Percentiles rank a stretch among this genome's conserved stretches.
These are phyloP conservation scores for Amanita molliuscula DNA, from an alignment of 768 basidiomycete species.

Conservation along the genomic window DNA sequence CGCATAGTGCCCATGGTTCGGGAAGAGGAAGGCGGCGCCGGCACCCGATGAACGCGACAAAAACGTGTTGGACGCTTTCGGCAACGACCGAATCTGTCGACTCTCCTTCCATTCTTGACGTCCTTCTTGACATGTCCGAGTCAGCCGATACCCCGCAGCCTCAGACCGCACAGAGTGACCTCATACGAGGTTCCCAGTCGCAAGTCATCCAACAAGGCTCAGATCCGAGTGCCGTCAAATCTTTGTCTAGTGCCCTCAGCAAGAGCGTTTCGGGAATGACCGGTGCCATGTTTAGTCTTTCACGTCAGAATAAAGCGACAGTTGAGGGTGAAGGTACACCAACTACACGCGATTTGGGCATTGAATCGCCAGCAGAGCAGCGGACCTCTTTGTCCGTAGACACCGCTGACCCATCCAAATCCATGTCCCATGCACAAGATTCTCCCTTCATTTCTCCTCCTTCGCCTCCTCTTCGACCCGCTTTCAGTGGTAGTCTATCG, in stretches of 20 bases:
- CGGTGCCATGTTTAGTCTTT: slow-evolving; percentile 39
- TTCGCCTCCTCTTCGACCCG: slow-evolving; percentile 49
- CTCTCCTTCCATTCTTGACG: neutral
- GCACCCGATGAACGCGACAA: slow-evolving; percentile 10
- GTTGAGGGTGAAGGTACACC: slow-evolving; percentile 24
- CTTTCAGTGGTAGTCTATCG: slow-evolving; percentile 62
- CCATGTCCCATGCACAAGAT: slow-evolving; percentile 15
- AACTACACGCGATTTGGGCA: neutral
- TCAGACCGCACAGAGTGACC: neutral
- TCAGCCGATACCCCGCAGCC: neutral
- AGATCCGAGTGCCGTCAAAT: slow-evolving; percentile 36
- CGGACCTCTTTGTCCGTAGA: neutral
- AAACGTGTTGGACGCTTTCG: slow-evolving; percentile 5
- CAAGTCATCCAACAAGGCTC: slow-evolving; percentile 11
- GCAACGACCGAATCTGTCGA: slow-evolving; percentile 1
- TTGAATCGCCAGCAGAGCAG: neutral
- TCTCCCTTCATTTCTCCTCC: slow-evolving; percentile 62
- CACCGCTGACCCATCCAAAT: slow-evolving; percentile 16
- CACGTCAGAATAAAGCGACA: slow-evolving; percentile 38
- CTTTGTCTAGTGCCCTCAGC: slow-evolving; percentile 42
- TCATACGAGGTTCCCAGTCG: slow-evolving; percentile 16
- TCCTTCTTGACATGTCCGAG: neutral
- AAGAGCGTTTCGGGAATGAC: slow-evolving; percentile 40
- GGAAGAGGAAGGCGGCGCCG: slow-evolving; percentile 11
- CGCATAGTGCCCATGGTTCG: slow-evolving; percentile 13